phyloP scores from a whole-genome alignment of 306 rosid species.

The Gillenia trifoliata region DNA sequence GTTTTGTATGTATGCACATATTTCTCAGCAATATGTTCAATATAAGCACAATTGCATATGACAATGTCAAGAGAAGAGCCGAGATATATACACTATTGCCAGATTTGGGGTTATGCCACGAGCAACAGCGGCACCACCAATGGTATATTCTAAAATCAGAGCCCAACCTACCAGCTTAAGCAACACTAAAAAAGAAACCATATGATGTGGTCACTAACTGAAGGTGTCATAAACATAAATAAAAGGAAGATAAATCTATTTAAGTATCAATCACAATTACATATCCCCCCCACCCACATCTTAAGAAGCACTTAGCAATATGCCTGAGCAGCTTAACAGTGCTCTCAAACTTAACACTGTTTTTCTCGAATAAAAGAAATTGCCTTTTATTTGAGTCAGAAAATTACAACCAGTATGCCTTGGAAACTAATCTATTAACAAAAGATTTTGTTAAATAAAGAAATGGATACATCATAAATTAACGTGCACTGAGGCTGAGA shows the following conservation, averaged over 20 bases:
- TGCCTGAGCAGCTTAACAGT: neutral
- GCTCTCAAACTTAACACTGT: neutral
- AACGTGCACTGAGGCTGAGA: neutral
- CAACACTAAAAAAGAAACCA: conserved; percentile 3
- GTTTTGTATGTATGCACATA: neutral
- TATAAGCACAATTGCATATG: neutral
- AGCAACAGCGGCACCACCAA: conserved; percentile 82
- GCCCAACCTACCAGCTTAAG: conserved; percentile 96
- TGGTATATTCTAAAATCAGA: conserved; percentile 73
- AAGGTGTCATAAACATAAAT: neutral
- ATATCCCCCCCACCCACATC: neutral
- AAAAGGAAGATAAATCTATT: neutral
- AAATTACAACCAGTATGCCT: neutral
- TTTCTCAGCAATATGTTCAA: neutral
- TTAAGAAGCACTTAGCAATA: neutral
- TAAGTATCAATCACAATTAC: neutral
- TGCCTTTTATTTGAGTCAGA: neutral
- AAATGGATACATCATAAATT: neutral
- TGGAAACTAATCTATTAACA: neutral
- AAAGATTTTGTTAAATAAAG: neutral
- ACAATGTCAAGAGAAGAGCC: neutral
- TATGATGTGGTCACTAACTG: neutral
- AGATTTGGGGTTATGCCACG: conserved; percentile 87
- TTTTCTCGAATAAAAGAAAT: neutral
- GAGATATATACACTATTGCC: conserved; percentile 30